Evolutionary conservation across 352 stramenopile species (phyloP).

Genomic region (Phytophthora palmivora): DNA sequence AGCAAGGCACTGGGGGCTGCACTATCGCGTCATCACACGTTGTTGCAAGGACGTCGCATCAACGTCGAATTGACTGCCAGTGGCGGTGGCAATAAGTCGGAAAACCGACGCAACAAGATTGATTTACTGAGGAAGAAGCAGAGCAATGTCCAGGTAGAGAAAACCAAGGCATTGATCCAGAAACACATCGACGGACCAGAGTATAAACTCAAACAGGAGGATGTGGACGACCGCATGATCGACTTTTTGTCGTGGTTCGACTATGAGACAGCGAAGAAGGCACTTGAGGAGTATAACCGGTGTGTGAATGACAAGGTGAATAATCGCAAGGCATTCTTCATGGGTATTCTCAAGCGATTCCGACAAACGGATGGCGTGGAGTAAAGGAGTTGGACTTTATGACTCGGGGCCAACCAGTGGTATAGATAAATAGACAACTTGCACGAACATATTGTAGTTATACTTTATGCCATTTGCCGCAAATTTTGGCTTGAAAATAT

Average conservation of each 20-base stretch:
- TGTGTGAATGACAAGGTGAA: constrained; percentile 76
- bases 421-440: constrained; percentile 42
- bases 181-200: constrained; percentile 81
- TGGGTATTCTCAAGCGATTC: constrained; percentile 91
- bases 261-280: constrained; percentile 87
- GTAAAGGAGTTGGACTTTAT: constrained; percentile 30
- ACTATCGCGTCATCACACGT: constrained; percentile 80
- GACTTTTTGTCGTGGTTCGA: constrained; percentile 91
- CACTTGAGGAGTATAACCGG: constrained; percentile 83
- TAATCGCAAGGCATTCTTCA: constrained; percentile 91
- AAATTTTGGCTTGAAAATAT: no score
- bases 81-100: constrained; percentile 84
- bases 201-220: constrained; percentile 76
- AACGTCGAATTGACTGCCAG: constrained; percentile 89
- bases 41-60: constrained; percentile 82
- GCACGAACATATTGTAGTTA: no score
- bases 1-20: constrained; percentile 82
- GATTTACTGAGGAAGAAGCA: constrained; percentile 81
- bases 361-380: constrained; percentile 80
- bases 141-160: constrained; percentile 84
- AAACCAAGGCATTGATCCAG: constrained; percentile 80
- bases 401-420: constrained; percentile 3
- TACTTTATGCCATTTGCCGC: no score
- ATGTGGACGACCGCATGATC: constrained; percentile 89
- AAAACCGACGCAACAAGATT: constrained; percentile 76